Evolutionary conservation across 352 stramenopile species (phyloP), one percentile per base, ranked within the genome.

Genomic region (Phytophthora nicotianae): DNA sequence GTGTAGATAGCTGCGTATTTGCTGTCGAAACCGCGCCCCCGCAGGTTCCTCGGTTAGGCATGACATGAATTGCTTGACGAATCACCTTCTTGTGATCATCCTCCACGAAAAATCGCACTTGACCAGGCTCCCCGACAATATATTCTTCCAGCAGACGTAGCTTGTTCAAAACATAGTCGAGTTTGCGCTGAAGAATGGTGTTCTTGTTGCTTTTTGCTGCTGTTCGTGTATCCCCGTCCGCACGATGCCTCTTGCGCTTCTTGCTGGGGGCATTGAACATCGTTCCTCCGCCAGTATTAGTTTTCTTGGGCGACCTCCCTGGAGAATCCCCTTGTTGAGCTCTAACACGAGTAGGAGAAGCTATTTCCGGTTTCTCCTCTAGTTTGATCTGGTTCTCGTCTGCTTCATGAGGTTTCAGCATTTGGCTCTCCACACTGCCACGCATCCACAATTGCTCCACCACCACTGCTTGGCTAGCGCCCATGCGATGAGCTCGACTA

Each of bases 391-490:
- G 51, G 38, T 43, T 20, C 20, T 68, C 43, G 4, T 71, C 52
- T 47, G 53, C 29, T 52, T 88, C 65, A 35, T 77, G 62, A 62
- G 83, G 73, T 7, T 81, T 69, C 29, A 80, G 57, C 71, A 95
- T 88, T 41, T 91, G 55, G 23, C 79, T 81, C 57, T 98, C 90
- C 14, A 97, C 77, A 16, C 89, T 93, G 14, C 78, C 86, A 37
- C 89, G 78, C 88, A 96, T 95, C 53, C 93, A 82, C 10, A 98
- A 68, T 51, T 97, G 85, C 68, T 99, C 96, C 19, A 99, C 96
- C 8, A 95, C 66, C 8, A 99, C 86, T 6, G 88, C 78, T 29
- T 96, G 89, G 6, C 57, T 95, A 1, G 96, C 89, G 24, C 97
- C 97, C 89, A 99, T 98, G 49, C 97, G 84, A 82, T 98, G 97